Percentiles rank a stretch among this genome's conserved stretches.
phyloP scores from a whole-genome alignment of 495 filamentous ascomycete species.

The Bacidia rubella region DNA sequence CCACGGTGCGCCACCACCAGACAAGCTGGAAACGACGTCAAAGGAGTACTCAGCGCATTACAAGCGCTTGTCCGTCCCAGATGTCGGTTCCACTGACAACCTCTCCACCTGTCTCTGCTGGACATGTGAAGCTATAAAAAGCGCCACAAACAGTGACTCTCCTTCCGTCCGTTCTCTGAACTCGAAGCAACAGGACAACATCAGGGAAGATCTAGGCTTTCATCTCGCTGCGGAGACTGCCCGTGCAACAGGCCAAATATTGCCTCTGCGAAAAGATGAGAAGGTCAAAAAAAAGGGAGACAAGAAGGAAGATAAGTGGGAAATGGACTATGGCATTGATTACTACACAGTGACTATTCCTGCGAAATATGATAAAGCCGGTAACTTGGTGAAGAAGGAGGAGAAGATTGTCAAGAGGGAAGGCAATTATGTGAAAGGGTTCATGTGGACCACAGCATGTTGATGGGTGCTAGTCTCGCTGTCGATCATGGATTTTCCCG shows the following conservation, averaged over 20 bases:
- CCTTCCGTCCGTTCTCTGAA: neutral
- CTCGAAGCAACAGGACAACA: neutral
- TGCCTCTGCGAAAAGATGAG: neutral
- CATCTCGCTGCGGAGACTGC: neutral
- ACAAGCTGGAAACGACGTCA: neutral
- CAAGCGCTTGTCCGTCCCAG: neutral
- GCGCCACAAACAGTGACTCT: neutral
- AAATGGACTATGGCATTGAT: neutral
- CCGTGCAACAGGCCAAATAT: neutral
- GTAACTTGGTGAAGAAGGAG: neutral
- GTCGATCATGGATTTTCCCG: too few species aligned
- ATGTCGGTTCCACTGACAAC: neutral
- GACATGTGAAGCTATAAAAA: neutral
- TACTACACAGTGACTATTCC: neutral
- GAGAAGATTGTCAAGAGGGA: neutral
- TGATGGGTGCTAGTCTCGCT: neutral
- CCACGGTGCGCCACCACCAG: neutral
- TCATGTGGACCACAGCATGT: neutral
- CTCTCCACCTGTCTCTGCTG: neutral
- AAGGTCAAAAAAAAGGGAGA: neutral
- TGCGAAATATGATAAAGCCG: neutral
- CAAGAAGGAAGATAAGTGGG: neutral
- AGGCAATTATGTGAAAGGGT: neutral
- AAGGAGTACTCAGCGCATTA: neutral
- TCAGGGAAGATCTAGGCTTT: neutral